These are phyloP conservation scores for Aspergillus persii DNA, from an alignment of 2,329 filamentous ascomycete species.

Conservation along the genomic window DNA sequence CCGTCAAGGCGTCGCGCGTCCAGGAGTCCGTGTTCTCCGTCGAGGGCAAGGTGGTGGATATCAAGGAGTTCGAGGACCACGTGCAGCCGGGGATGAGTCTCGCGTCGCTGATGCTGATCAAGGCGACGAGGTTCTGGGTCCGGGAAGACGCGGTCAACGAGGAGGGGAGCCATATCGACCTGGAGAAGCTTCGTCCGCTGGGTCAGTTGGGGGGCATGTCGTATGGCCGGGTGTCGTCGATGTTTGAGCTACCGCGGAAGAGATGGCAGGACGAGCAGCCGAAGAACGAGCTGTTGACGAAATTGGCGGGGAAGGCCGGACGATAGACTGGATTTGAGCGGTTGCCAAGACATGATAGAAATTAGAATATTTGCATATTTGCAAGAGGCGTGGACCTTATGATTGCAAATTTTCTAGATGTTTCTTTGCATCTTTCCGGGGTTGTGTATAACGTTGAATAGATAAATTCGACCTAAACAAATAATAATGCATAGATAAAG, in stretches of 20 bases:
- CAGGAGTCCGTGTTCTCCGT: conserved; percentile 69
- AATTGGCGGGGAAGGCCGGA: background rate
- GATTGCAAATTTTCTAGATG: background rate
- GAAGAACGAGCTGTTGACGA: background rate
- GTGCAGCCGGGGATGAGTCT: conserved; percentile 68
- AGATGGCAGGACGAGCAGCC: conserved; percentile 12
- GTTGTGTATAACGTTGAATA: too few species aligned
- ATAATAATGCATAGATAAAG: too few species aligned
- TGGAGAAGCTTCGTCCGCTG: conserved; percentile 71
- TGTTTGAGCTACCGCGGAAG: conserved; percentile 63
- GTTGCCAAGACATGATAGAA: too few species aligned
- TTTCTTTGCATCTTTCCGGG: too few species aligned
- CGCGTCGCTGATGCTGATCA: conserved; percentile 69
- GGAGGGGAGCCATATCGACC: conserved; percentile 69
- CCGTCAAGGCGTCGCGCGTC: conserved; percentile 70
- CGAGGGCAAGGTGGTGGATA: conserved; percentile 71
- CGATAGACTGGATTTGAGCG: background rate
- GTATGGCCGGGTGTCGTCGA: conserved; percentile 67
- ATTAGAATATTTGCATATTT: too few species aligned
- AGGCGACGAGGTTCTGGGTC: conserved; percentile 82
- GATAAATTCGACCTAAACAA: too few species aligned
- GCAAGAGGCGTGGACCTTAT: too few species aligned
- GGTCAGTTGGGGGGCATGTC: conserved; percentile 80
- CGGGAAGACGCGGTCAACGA: conserved; percentile 79
- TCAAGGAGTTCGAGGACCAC: conserved; percentile 71